These are phyloP conservation scores for Stagonosporopsis tanaceti DNA, from an alignment of 2,329 filamentous ascomycete genomes.

Conservation along the genomic window DNA sequence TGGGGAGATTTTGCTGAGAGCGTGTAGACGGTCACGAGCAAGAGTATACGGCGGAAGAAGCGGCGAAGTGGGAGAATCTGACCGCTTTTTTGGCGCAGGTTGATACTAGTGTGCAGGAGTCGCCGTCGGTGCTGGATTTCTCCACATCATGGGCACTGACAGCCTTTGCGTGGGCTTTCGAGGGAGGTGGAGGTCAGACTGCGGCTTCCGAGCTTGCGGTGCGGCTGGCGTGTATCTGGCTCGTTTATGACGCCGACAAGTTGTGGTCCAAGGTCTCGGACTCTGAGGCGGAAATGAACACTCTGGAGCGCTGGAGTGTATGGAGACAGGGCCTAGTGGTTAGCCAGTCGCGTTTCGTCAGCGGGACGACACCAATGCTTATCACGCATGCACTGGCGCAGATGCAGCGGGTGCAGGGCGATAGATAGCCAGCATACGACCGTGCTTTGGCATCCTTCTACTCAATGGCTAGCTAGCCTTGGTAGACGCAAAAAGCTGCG, in stretches of 20 bases:
- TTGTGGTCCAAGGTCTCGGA: conserved; percentile 12
- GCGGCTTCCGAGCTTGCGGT: conserved; percentile 7
- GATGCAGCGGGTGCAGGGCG: conserved; percentile 12
- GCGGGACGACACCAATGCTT: conserved; percentile 4
- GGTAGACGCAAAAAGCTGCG: no score
- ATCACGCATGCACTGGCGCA: conserved; percentile 12
- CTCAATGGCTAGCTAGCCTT: no score
- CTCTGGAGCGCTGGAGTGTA: conserved; percentile 10
- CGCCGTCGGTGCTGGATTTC: conserved; percentile 12
- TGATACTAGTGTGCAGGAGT: conserved; percentile 13
- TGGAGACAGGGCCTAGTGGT: conserved; percentile 14
- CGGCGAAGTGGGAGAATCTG: conserved; percentile 15
- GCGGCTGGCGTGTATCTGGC: conserved; percentile 22
- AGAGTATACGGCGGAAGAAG: conserved; percentile 13
- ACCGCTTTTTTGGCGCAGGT: conserved; percentile 23
- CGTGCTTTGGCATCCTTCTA: background rate
- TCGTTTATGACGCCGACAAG: conserved; percentile 19
- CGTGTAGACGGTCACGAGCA: conserved; percentile 8
- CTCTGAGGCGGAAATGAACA: background rate
- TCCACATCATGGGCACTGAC: conserved; percentile 10
- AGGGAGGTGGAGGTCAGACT: background rate
- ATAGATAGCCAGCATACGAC: background rate
- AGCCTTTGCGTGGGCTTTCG: conserved; percentile 11
- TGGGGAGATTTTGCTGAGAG: background rate
- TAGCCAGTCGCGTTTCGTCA: background rate